Evolutionary conservation across 148 eudicot species (phyloP), one percentile per base, ranked within the genome.

Genomic region (Rhododendron simsii): DNA sequence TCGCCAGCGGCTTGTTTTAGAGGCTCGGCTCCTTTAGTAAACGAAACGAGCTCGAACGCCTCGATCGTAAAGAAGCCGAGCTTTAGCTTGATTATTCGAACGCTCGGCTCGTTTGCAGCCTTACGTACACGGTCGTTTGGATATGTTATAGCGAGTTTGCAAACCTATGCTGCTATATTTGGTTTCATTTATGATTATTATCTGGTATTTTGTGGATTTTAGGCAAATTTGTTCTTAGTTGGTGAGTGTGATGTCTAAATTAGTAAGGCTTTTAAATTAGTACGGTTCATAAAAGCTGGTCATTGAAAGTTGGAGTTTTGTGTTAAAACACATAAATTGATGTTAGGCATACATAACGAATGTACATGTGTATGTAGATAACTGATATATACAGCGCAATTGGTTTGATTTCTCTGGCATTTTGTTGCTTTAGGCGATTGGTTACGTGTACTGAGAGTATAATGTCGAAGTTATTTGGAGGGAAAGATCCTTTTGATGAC

Each of bases 401-500:
- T 0, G 53, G 20, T 30, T 53, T 53, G 12, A 30, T 51, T 80
- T 57, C 20, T 18, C 6, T 7, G 30, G 37, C 14, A 47, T 78
- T 44, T 78, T 44, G 61, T 28, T 16, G 51, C 51, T 80, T 79
- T 37, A 53, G 89, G 92, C 48, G 92, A 88, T 77, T 91, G 94
- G 74, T 91, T 91, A 87, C 91, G 86, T 35, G 88, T 84, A n/a
- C 92, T 90, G 83, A 79, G 61, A 93, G 86, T 82, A 75, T 89
- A 79, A 51, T 94, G 44, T 86, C 95, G 14, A 87, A 90, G 84
- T 81, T 95, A 80, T 94, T 96, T 83, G 98, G 96, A 65, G 98
- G 98, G 45, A 93, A 93, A 82, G 93, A 94, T 89, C 99, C 96
- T 48, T 96, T 96, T 88, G 98, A 93, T 86, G 98, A 95, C 83